A percentile compares a stretch with the other conserved stretches of the same genome.
phyloP scores from a whole-genome alignment of 441 rosid species.

The Theobroma grandiflorum region DNA sequence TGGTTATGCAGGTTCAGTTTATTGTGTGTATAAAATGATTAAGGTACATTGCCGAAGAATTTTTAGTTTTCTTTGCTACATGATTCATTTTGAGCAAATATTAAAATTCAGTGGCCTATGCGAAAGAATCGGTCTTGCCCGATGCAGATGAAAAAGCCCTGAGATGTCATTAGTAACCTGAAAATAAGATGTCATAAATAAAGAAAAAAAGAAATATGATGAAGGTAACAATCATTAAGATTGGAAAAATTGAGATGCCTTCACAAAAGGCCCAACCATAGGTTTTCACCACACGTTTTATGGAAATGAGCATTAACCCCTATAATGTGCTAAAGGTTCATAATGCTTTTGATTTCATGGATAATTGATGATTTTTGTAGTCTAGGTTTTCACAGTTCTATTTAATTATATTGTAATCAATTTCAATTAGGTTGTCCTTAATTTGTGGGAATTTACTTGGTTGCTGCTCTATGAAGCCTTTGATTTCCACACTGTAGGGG shows the following conservation, averaged over 20 bases:
- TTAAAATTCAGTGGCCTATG: conserved; percentile 14
- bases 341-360: background rate
- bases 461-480: conserved; percentile 6
- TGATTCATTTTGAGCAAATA: conserved; percentile 17
- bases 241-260: background rate
- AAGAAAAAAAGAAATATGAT: background rate
- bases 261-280: background rate
- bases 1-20: conserved; percentile 94
- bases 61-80: conserved; percentile 22
- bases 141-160: no score
- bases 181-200: background rate
- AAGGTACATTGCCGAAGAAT: conserved; percentile 60
- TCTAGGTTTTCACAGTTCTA: conserved; percentile 4
- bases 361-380: background rate
- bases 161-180: no score
- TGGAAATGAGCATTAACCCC: background rate
- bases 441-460: background rate
- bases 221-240: background rate
- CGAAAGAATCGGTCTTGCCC: no score
- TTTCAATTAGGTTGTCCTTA: background rate
- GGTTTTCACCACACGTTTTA: background rate
- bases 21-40: conserved; percentile 98
- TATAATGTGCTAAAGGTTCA: background rate
- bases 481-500: background rate
- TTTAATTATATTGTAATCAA: background rate